Evolutionary conservation across 2,329 filamentous ascomycete species (phyloP).

Genomic region (Colletotrichum sp.): DNA sequence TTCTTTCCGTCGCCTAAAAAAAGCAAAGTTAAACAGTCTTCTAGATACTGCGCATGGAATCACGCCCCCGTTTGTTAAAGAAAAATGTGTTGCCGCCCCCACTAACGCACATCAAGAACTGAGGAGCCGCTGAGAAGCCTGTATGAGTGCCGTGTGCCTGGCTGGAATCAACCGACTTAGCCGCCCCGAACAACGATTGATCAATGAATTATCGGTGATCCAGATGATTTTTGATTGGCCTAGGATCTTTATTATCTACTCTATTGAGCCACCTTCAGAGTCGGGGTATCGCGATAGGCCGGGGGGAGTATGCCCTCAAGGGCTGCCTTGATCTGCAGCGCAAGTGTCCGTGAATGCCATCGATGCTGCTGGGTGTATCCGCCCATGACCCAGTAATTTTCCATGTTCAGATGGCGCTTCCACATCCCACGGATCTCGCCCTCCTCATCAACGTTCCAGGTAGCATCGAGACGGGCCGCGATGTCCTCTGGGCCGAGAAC

Average conservation of each 20-base stretch:
- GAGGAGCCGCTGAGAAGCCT: neutral
- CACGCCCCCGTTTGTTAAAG: neutral
- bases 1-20: neutral
- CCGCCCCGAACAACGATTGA: neutral
- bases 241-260: fast-evolving
- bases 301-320: slow-evolving; percentile 35
- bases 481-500: slow-evolving; percentile 23
- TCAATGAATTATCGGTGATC: neutral
- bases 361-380: slow-evolving; percentile 36
- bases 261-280: neutral
- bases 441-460: slow-evolving; percentile 45
- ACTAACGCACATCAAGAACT: neutral
- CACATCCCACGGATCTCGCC: slow-evolving; percentile 45
- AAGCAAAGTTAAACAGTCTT: neutral
- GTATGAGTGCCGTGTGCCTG: neutral
- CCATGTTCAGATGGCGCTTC: slow-evolving; percentile 34
- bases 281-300: neutral
- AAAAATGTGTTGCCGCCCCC: neutral
- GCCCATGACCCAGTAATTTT: slow-evolving; percentile 39
- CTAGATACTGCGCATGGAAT: neutral
- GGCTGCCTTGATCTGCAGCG: slow-evolving; percentile 38
- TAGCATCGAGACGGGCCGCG: slow-evolving; percentile 36
- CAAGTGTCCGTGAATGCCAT: slow-evolving; percentile 33
- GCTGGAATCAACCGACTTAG: neutral
- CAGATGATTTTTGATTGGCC: fast-evolving